Base-by-base conservation (phyloP, 306 rosid genomes). In the Ormosia semicastrata region DNA sequence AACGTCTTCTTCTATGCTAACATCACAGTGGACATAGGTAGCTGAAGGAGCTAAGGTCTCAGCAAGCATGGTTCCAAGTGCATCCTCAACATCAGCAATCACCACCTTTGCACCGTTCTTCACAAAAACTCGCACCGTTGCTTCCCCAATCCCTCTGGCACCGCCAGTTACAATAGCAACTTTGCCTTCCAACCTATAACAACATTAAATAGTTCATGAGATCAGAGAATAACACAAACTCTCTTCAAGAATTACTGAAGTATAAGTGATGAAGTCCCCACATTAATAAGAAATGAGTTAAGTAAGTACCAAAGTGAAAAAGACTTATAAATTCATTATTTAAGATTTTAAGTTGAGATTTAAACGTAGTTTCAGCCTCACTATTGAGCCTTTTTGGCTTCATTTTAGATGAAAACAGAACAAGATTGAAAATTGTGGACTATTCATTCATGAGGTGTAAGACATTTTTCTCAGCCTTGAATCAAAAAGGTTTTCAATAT, bases 131-230 rank as follows among this genome's bases (percentile, higher is more conserved):
- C 91, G 53, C 5, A 81, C 94, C 1, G 97, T 89, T 1, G 98
- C 98, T 76, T 91, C 98, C 3, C 97, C 98, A 0, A 91, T 91
- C 6, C 98, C 96, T 89, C 89, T 85, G 0, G 97, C 97, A 0
- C 97, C 94, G 1, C 98, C 98, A 0, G 98, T 93, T 4, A 93
- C 89, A 7, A 93, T 86, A 0, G 94, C 94, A 29, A 91, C 85
- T 67, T 93, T 93, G 7, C 97, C 98, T 66, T 93, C 98, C 86
- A 93, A 82, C 81, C 97, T 93, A 33, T 24, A 18, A 62, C 32
- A 52, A 36, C 2, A 43, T 13, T 4, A 37, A 84, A 66, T 11
- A 43, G 40, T 39, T 39, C 4, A 3, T 66, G 4, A 41, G 33
- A 24, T 24, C 24, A 24, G 24, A 24, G 24, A 24, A 24, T 24